Evolutionary conservation across 192 early-diverging fungal genomes (phyloP), one percentile per base, ranked within the genome.

Genomic region (Lobosporangium transversale): DNA sequence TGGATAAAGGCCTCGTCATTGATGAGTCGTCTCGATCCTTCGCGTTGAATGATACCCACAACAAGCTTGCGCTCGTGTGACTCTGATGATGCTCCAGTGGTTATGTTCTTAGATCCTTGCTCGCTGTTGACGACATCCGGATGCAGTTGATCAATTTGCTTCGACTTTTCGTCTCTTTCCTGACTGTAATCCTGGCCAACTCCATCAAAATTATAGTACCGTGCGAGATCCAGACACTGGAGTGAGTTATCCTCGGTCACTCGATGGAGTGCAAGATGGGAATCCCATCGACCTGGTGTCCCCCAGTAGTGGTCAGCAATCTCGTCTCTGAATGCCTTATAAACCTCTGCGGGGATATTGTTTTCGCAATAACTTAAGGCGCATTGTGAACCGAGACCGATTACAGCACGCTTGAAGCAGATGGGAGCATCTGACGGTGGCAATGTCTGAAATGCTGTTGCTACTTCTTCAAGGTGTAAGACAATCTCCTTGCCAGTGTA

Each of bases 361-460:
- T 60, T 65, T 6, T 42, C 76, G 32, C 66, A 79, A 45, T 70
- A 79, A 17, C n/a, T 10, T 51, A 70, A 27, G 18, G 45, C 57
- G 51, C 76, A 79, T 32, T 69, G 76, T 12, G 55, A 65, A 40
- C 76, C 62, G n/a, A 66, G 23, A 24, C 67, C 76, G 33, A 79
- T 47, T 4, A 79, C 66, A 8, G 76, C 76, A 15, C 45, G 52
- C 1, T 42, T 18, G 24, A 79, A 79, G 27, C 76, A 79, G 27
- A 79, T 55, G 17, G 76, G 62, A 18, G 49, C 58, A n/a, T 58
- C 45, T n/a, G 15, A 17, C 4, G 66, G 67, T 6, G 67, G 76
- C 1, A 70, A 21, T 8, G 44, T 29, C 51, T 69, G 66, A 29
- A 79, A 69, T 1, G 53, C 26, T 8, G 76, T 69, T 0, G 42